Base-by-base conservation (phyloP, 2,329 filamentous ascomycete genomes). In the Zalaria obscura region DNA sequence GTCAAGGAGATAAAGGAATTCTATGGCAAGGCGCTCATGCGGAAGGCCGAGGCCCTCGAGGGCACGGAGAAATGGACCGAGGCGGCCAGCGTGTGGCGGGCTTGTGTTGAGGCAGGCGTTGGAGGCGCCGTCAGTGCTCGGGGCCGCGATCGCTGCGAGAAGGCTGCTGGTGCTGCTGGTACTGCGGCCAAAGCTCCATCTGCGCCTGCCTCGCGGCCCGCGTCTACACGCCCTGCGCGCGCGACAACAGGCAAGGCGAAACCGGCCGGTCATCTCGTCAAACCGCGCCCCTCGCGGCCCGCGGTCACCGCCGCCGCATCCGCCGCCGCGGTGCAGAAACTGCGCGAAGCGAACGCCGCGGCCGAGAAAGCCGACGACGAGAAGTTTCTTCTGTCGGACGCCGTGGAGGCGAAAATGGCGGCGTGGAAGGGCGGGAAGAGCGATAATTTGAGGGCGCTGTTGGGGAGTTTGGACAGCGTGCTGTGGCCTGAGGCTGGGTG, bases 11-110 rank as follows among this genome's bases (percentile, higher is more conserved):
- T 98, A 84, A 82, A 77, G 48, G 88, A 94, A 11, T 83, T 94
- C 47, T 96, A 83, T 55, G 88, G 86, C 40, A 98, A 96, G 61
- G 89, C 89, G 0, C 66, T 96, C 27, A 89, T 84, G 64, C 81
- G 91, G 41, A 96, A 96, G 66, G 91, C 91, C 1, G 91, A 98
- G 63, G 91, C 87, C 1, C 70, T 96, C 5, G 91, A 98, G 60
- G 83, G 94, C 56, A 81, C 98, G 70, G 91, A 98, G 64, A 85
- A 82, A 57, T 98, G 89, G 89, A 64, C 67, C 3, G 89, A 96
- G 39, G 91, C 91, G 1, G 78, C 77, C 0, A 65, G 69, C 2
- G 78, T 83, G 0, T 98, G 91, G 91, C 78, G 80, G 52, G 66
- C 75, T 41, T 88, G 85, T 29, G 83, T 96, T 1, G 83, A 93